Evolutionary conservation across 108 stramenopile genomes (phyloP).

Genomic region (Schizochytrium sp.): DNA sequence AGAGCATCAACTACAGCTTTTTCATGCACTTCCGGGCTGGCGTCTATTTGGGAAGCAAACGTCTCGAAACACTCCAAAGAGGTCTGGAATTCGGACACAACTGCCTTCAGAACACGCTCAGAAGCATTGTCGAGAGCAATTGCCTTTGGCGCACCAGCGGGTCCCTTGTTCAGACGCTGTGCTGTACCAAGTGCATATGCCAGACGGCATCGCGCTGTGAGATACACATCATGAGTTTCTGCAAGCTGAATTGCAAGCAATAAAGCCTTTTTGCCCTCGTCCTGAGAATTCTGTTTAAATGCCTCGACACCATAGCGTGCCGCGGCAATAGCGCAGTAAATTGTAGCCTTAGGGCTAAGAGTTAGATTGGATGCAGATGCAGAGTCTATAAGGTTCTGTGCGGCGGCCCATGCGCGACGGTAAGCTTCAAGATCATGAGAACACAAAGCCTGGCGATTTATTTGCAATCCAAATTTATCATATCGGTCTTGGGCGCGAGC

Average conservation of each 20-base stretch:
- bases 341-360: background rate
- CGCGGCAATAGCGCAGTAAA: constrained; percentile 1
- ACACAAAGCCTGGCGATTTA: constrained; percentile 13
- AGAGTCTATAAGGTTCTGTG: background rate
- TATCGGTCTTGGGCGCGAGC: constrained; percentile 10
- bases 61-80: background rate
- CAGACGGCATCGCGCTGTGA: constrained; percentile 14
- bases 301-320: background rate
- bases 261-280: background rate
- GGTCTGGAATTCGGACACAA: background rate
- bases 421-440: constrained; percentile 14
- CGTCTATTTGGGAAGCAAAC: background rate
- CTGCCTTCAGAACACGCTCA: background rate
- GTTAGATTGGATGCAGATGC: background rate
- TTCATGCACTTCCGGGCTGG: background rate
- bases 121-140: background rate
- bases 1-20: background rate
- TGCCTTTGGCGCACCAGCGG: constrained; percentile 1
- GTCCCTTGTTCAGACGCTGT: background rate
- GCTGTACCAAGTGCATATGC: constrained; percentile 17
- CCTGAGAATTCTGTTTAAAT: background rate
- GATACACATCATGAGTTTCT: background rate
- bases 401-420: constrained; percentile 20
- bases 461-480: constrained; percentile 25
- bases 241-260: background rate